Evolutionary conservation across 257 asterid genomes (phyloP), one percentile per base, ranked within the genome.

Genomic region (Solanum tacnaense): DNA sequence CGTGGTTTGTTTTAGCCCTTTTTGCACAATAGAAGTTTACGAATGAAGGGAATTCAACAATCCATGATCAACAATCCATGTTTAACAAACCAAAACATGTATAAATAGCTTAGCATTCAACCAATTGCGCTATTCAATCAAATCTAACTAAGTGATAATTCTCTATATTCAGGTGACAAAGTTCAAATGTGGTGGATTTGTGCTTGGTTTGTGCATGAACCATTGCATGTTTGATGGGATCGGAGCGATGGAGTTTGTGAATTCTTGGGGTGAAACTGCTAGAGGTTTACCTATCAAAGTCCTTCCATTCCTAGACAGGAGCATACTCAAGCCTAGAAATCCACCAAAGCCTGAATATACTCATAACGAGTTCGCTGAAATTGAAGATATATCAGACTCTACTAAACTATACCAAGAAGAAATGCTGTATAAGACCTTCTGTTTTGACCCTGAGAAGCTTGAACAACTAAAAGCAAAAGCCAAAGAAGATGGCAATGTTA

Each of bases 101-200:
- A 56, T 56, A 56, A 56, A 56, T 56, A 56, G 3, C 65, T 56
- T 20, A 56, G 5, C 65, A 7, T 56, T 56, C 65, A 56, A 20
- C 65, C 65, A 56, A 56, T 0, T 56, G 11, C 2, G 5, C 65
- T 7, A 56, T 56, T 18, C 65, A 56, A 20, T 56, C 65, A 18
- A 3, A 1, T 56, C 25, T 56, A 73, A 73, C 18, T 35, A 56
- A 74, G 0, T 46, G 60, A 41, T 9, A 7, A 41, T 41, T 41
- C 15, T 74, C 29, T 0, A 10, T 83, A 4, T 71, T 29, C 90
- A 96, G 98, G 98, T 94, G 87, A 96, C 99, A 4, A 93, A 93
- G 89, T 96, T 96, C 96, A 93, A 94, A 85, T 94, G 98, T 91
- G 98, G 99, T 36, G 99, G 99, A 27, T 96, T 96, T 85, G 98